Evolutionary conservation across 176 grass and related monocot species (phyloP).

Genomic region (Oropetium thomaeum): DNA sequence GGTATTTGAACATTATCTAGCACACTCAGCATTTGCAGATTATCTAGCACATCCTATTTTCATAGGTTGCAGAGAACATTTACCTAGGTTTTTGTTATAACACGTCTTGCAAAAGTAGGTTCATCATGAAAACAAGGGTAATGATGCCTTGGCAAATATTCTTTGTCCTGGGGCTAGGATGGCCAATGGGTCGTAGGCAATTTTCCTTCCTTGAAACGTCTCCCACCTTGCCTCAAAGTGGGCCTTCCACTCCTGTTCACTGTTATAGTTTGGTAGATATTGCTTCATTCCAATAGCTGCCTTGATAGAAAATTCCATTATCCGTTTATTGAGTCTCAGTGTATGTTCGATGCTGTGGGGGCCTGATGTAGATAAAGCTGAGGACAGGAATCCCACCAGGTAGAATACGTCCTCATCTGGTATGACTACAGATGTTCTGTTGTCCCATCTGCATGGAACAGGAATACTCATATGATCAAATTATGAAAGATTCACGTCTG

Average conservation of each 20-base stretch:
- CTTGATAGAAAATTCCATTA: conserved; percentile 55
- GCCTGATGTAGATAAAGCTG: conserved; percentile 23
- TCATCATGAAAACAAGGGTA: conserved; percentile 35
- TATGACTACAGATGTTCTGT: conserved; percentile 66
- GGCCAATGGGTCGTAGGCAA: conserved; percentile 65
- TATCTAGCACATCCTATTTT: not conserved
- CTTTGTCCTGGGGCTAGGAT: conserved; percentile 86
- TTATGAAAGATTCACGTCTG: not conserved
- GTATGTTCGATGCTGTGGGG: conserved; percentile 40
- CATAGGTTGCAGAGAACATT: not conserved
- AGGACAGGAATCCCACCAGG: conserved; percentile 79
- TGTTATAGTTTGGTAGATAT: conserved; percentile 73
- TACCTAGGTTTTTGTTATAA: conserved; percentile 11
- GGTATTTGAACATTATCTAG: not conserved
- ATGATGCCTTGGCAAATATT: conserved; percentile 65
- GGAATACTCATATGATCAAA: conserved; percentile 7
- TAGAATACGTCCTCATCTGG: conserved; percentile 88
- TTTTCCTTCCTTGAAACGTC: conserved; percentile 65
- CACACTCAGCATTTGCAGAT: not conserved
- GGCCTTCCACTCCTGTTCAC: conserved; percentile 55
- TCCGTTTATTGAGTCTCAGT: conserved; percentile 52
- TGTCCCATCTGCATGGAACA: conserved; percentile 74
- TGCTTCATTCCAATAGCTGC: conserved; percentile 65
- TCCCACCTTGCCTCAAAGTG: conserved; percentile 85
- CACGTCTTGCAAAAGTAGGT: not conserved